These are phyloP conservation scores for Trichophyton benhamiae DNA, from an alignment of 2,329 filamentous ascomycete species.

Conservation along the genomic window DNA sequence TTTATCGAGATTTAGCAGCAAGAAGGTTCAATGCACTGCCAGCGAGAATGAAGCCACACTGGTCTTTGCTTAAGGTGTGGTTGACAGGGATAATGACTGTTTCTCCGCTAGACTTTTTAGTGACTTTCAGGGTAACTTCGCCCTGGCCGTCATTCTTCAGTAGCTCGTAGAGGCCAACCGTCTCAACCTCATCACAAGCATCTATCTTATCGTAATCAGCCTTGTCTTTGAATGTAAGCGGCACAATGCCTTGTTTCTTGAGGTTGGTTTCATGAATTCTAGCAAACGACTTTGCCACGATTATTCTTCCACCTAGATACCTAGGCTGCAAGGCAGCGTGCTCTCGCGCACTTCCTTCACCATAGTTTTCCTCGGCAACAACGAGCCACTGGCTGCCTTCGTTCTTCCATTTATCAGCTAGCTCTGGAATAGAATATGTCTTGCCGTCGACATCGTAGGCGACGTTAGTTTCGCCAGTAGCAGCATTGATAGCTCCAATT, in stretches of 20 bases:
- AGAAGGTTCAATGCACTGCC: constrained; percentile 88
- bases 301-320: constrained; percentile 76
- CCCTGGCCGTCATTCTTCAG: constrained; percentile 66
- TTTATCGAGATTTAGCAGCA: constrained; percentile 44
- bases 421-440: constrained; percentile 67
- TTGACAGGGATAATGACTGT: constrained; percentile 61
- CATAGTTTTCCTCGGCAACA: constrained; percentile 95
- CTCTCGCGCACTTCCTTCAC: constrained; percentile 77
- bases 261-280: constrained; percentile 92
- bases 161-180: constrained; percentile 72
- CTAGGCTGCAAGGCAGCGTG: constrained; percentile 82
- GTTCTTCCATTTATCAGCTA: constrained; percentile 72
- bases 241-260: constrained; percentile 95
- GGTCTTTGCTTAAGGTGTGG: constrained; percentile 79
- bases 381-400: constrained; percentile 73
- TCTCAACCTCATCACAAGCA: constrained; percentile 72
- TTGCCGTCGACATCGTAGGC: constrained; percentile 77
- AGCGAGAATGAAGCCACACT: constrained; percentile 82
- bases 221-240: constrained; percentile 79
- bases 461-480: constrained; percentile 81
- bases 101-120: constrained; percentile 49
- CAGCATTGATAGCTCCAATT: constrained; percentile 85
- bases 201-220: constrained; percentile 73
- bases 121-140: constrained; percentile 56
- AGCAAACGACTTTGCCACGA: constrained; percentile 76